Conservation (phyloP, 257 asterid species). For the Nicotiana benthamiana region DNA sequence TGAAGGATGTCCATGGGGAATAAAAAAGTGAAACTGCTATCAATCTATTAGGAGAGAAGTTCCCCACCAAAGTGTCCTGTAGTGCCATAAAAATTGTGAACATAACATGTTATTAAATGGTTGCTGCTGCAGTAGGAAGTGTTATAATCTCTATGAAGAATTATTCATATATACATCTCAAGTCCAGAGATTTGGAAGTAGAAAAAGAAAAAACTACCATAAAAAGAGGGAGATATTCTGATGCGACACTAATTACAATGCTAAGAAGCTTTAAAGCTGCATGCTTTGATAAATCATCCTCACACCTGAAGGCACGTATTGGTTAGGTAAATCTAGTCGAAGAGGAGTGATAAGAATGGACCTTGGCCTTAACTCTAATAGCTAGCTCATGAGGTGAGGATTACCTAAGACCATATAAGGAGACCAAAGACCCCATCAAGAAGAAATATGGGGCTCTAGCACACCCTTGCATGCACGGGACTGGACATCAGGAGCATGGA, state of each 20-base stretch:
- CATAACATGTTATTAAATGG: background rate
- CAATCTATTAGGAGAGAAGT: background rate
- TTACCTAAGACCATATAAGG: too few relatives aligned
- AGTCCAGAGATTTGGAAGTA: background rate
- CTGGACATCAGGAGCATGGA: too few relatives aligned
- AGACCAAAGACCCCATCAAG: too few relatives aligned
- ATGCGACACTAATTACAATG: background rate
- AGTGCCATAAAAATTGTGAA: background rate
- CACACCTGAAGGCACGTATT: background rate
- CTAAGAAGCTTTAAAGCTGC: background rate
- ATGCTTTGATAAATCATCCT: background rate
- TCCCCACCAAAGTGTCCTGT: background rate
- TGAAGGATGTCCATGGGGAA: background rate
- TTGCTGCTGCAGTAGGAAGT: background rate
- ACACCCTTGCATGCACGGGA: too few relatives aligned
- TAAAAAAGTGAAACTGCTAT: background rate
- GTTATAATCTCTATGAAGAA: background rate
- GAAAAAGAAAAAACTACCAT: background rate
- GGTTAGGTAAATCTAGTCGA: background rate
- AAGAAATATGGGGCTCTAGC: too few relatives aligned
- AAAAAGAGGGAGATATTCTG: background rate
- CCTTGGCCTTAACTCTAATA: too few relatives aligned
- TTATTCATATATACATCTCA: background rate
- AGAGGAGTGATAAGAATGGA: background rate
- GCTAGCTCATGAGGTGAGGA: too few relatives aligned